These are phyloP conservation scores for Gonium pectorale DNA, from an alignment of 139 green algal species.

Conservation along the genomic window DNA sequence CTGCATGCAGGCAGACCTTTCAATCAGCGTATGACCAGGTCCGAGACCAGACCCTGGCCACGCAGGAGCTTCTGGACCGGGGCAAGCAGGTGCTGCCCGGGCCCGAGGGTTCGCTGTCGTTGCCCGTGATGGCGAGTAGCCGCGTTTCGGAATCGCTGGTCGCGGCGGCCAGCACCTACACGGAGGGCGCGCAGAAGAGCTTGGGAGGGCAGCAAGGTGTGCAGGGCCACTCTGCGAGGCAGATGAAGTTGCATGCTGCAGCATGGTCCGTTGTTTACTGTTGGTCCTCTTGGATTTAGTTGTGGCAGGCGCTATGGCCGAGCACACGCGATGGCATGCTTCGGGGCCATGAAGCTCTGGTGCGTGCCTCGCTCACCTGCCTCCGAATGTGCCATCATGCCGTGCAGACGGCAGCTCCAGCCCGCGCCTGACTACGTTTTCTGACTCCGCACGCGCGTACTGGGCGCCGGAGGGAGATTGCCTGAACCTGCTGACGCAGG, in stretches of 20 bases:
- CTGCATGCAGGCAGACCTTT: conserved; percentile 1
- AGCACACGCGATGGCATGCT: background rate
- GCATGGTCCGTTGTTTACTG: background rate
- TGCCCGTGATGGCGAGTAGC: background rate
- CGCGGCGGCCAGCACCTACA: background rate
- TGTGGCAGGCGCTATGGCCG: too few relatives aligned
- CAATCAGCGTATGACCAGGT: background rate
- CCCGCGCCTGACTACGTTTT: too few relatives aligned
- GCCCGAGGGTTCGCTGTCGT: background rate
- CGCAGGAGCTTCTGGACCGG: background rate
- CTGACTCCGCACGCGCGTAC: background rate
- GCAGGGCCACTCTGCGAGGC: background rate
- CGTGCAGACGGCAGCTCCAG: too few relatives aligned
- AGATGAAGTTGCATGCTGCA: too few relatives aligned
- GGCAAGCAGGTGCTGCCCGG: background rate
- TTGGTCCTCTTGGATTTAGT: too few relatives aligned
- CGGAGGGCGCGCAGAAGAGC: background rate
- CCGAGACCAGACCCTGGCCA: background rate
- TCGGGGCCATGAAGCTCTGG: background rate
- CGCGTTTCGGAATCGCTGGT: background rate
- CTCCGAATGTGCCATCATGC: background rate
- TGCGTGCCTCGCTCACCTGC: background rate
- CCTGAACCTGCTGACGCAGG: background rate
- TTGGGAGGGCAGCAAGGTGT: background rate
- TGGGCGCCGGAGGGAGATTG: conserved; percentile 8